Base-by-base conservation (phyloP, 768 basidiomycete species). In the Suillus brevipes region DNA sequence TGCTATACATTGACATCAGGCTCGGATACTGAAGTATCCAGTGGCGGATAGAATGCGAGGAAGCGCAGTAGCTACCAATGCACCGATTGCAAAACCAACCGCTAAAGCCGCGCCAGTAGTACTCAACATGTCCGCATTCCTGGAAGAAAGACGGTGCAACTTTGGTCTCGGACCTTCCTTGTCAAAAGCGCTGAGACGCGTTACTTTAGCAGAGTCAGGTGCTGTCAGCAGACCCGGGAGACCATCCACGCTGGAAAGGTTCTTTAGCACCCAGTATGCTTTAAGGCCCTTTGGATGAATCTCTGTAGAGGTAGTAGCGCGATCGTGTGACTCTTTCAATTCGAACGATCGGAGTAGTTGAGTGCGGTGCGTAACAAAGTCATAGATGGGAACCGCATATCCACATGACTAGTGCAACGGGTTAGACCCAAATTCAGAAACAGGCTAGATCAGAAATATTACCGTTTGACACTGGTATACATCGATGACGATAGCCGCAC, bases 371-470 rank as follows among this genome's bases (percentile, higher is more conserved):
- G 79, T 77, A 62, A 82, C 77, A 74, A 87, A 90, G 52, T 82
- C 78, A 72, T 85, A 89, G 66, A 84, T 79, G 6, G 89, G 89
- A 31, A 91, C 85, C 5, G 82, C 82, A 66, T 78, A 90, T 23
- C 89, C 88, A 67, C 89, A 91, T 0, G 88, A 88, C 89, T 90
- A n/a, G 23, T 43, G 55, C 43, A 65, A 65, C 14, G 49, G 31
- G 61, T 40, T 58, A 43, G 40, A 23, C 58, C 40, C 31, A 42
- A n/a, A 5, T 55, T 20, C 31, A 2, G 18, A 45, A 12, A 20
- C 18, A 12, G 34, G 36, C 25, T 45, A 40, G 56, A 45, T 38
- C 20, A 42, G n/a, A 40, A 10, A 25, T 31, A 59, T 42, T 59
- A 84, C 83, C 7, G 83, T 69, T 53, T 78, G 77, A 31, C 89